Evolutionary conservation across 768 basidiomycete genomes (phyloP), one percentile per base, ranked within the genome.

Genomic region (Naganishia kalamii): DNA sequence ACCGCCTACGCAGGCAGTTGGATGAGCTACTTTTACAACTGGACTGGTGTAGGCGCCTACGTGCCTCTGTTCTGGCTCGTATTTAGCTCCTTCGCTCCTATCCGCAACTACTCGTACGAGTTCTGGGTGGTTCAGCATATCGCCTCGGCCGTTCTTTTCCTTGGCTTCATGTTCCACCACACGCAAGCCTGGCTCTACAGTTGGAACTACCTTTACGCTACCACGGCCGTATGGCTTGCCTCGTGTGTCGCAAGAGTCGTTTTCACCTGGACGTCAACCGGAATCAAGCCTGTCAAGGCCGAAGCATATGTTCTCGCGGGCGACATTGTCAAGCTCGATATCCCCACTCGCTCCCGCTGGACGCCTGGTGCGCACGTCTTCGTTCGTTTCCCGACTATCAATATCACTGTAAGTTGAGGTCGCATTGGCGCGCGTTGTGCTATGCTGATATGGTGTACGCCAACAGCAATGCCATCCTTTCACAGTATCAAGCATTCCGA

Each of bases 91-190:
- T 54, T 64, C 40, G 49, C 63, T 2, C 51, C 63, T 30, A 43
- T 64, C 29, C 63, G 63, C 1, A 29, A 54, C 30, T 21, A 51
- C 15, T 64, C 51, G 29, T 64, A 64, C 63, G 63, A 54, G 30
- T 52, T 64, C 41, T 64, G 62, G 62, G 48, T 63, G 12, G 47
- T 32, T 35, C 44, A 63, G 27, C 62, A 65, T 29, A 33, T 68
- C 35, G 27, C 43, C 40, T 30, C 59, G 0, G 49, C 62, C 13
- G 65, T 72, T 35, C 61, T 73, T 50, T 75, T 75, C 66, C 62
- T 64, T 19, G 71, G 60, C 1, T 73, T 73, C 62, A 74, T 75
- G 69, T 75, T 70, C 67, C 64, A 71, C 23, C 74, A 75, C 65
- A 74, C 71, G 65, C 72, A 74, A 57, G 60, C 64, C 4, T 47